Evolutionary conservation across 192 early-diverging fungal genomes (phyloP), one percentile per base, ranked within the genome.

Genomic region (Paraglomus brasilianum): DNA sequence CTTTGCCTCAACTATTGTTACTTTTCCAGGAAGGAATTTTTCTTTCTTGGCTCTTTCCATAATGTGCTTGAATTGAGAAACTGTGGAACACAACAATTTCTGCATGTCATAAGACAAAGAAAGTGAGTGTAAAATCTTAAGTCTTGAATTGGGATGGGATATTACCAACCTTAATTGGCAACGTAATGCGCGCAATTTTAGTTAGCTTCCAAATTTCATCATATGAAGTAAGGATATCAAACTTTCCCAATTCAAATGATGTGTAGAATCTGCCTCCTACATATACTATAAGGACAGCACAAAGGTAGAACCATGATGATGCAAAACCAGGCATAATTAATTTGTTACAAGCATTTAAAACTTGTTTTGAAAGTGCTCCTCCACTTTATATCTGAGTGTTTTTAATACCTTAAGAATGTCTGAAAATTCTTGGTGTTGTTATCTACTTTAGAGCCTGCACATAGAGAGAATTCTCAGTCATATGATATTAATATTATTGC

Each of bases 151-250:
- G 50, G 39, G 53, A 47, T 61, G 17, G 45, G 9, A 71, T 62
- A 60, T 4, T 14, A 72, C 51, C 41, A 46, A 72, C 50, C 45
- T 66, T 72, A 10, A 66, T 36, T 57, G 38, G 71, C 11, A 72
- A 40, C 71, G 66, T 66, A n/a, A 36, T 47, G 10, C 49, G 47
- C 43, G 50, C 42, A 15, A 72, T 45, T 30, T 66, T 72, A 64
- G 66, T 57, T 11, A 72, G 5, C 14, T 5, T 40, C 19, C 49
- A 17, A 46, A 72, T 49, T 43, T 72, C 22, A 8, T 66, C 17
- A 72, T 72, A 57, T 39, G 21, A 66, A 13, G 42, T 56, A 45
- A 43, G 62, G 17, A 72, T 72, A n/a, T 72, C 8, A n/a, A 72
- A 66, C 0, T 72, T 22, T 1, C 47, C 5, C 49, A 72, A 66